Conservation (phyloP, 257 asterid genomes). For the Solanum chilense region DNA sequence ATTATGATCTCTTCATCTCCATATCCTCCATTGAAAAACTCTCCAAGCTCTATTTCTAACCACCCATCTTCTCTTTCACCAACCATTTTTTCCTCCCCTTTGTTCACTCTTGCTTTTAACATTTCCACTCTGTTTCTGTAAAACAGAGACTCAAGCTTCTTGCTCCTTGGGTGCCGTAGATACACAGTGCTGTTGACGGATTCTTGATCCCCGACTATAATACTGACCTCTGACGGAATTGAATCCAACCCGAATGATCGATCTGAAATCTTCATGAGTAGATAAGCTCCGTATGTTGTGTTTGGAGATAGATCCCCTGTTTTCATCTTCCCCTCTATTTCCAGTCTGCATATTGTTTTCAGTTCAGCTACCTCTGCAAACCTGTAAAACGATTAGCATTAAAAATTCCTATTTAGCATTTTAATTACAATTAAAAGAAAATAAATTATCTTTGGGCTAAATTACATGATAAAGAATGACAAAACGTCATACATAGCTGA, state of each 20-base stretch:
- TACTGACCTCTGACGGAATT: conserved; percentile 8
- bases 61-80: conserved; percentile 23
- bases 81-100: not conserved
- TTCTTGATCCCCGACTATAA: not conserved
- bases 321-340: conserved; percentile 20
- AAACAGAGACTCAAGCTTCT: conserved; percentile 5
- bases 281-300: conserved; percentile 23
- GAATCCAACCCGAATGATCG: conserved; percentile 20
- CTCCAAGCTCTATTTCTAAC: conserved; percentile 27
- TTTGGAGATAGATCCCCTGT: conserved; percentile 10
- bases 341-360: conserved; percentile 5
- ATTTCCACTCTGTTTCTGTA: conserved; percentile 5
- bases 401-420: not conserved
- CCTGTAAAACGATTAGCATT: not conserved
- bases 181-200: not conserved
- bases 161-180: not conserved
- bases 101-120: conserved; percentile 10
- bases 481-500: no score
- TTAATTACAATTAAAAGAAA: no score
- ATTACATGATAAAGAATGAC: no score
- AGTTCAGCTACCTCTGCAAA: conserved; percentile 22
- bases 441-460: no score
- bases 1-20: not conserved
- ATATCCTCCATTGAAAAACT: conserved; percentile 1
- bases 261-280: conserved; percentile 6